phyloP scores from a whole-genome alignment of 1,284 basidiomycete species.

The Microbotryum lychnidis-dioicae region DNA sequence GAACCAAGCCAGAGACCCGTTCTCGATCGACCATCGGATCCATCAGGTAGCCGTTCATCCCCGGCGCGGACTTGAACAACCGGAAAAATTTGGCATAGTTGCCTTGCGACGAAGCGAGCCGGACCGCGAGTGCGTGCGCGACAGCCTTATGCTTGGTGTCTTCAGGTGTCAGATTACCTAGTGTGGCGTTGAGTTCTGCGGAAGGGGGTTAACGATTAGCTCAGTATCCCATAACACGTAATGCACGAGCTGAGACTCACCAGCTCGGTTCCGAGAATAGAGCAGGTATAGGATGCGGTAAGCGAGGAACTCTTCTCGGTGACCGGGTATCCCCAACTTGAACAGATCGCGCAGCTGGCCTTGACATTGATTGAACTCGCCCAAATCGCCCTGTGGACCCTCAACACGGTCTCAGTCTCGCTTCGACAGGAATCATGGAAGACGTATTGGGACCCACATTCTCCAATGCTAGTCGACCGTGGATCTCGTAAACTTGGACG shows the following conservation, averaged over 20 bases:
- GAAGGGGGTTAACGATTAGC: constrained; percentile 11
- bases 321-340: constrained; percentile 81
- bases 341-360: constrained; percentile 83
- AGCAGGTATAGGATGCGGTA: constrained; percentile 95
- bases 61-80: constrained; percentile 74
- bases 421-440: background rate
- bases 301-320: constrained; percentile 89
- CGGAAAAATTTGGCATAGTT: constrained; percentile 91
- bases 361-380: constrained; percentile 98
- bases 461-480: constrained; percentile 93
- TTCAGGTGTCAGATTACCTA: constrained; percentile 86
- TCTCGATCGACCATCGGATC: constrained; percentile 95
- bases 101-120: constrained; percentile 77
- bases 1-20: constrained; percentile 72
- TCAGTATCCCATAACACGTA: constrained; percentile 16
- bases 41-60: constrained; percentile 99
- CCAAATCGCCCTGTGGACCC: constrained; percentile 71
- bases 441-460: constrained; percentile 51
- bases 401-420: background rate
- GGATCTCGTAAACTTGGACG: constrained; percentile 94
- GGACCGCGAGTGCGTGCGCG: constrained; percentile 79
- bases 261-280: constrained; percentile 87
- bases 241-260: constrained; percentile 46
- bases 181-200: constrained; percentile 83
- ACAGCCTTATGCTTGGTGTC: constrained; percentile 75